Evolutionary conservation across 139 green algal species (phyloP).

Genomic region (Limnomonas spitsbergensis): DNA sequence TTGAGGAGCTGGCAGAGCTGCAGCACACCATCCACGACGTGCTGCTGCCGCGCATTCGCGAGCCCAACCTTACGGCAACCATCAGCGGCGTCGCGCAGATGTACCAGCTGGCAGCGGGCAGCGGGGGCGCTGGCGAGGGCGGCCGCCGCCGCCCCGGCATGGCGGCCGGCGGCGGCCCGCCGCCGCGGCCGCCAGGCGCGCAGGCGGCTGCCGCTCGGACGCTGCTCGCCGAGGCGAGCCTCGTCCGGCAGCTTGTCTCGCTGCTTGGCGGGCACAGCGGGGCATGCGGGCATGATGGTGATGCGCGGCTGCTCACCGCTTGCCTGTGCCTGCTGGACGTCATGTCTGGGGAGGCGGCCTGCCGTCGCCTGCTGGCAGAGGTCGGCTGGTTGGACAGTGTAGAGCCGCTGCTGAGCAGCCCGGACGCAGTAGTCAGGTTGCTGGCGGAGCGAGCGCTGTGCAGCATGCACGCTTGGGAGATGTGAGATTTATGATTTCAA

Average conservation of each 20-base stretch:
- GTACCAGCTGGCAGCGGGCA: constrained; percentile 9
- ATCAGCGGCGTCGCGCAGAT: neutral
- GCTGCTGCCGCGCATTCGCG: constrained; percentile 2
- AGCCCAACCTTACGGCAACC: neutral
- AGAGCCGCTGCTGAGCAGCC: neutral
- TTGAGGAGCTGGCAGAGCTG: constrained; percentile 2
- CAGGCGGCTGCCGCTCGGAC: neutral
- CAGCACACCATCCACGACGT: constrained; percentile 14
- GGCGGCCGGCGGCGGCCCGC: too few species aligned
- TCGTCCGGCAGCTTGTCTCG: neutral
- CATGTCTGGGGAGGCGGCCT: neutral
- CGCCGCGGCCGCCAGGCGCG: neutral
- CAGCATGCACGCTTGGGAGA: constrained; percentile 1
- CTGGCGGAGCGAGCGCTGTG: constrained; percentile 4
- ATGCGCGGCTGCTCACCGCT: neutral
- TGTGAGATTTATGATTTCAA: too few species aligned
- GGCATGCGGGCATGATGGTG: neutral
- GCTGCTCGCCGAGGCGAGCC: constrained; percentile 1
- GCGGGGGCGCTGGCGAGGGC: too few species aligned
- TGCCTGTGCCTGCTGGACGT: constrained; percentile 12
- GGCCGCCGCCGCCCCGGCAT: too few species aligned
- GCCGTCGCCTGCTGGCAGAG: neutral
- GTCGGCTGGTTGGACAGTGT: constrained; percentile 8
- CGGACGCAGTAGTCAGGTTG: neutral
- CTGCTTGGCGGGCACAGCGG: neutral